Conservation (phyloP, 2,329 filamentous ascomycete genomes). For the Trichoderma pleuroti region DNA sequence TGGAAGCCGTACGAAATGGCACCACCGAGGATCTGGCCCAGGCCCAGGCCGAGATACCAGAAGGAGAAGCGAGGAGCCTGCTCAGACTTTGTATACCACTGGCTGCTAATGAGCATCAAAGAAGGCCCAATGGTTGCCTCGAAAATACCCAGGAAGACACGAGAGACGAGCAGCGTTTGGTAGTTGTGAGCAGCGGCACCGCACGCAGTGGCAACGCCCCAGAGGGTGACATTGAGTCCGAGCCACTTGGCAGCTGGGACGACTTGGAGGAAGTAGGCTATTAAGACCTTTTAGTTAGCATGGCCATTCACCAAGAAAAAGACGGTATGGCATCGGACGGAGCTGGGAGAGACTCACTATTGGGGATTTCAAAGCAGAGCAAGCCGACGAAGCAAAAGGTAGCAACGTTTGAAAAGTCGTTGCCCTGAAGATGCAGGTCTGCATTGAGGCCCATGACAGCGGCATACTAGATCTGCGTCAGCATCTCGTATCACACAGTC, state of each 20-base stretch:
- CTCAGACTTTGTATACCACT: conserved; percentile 61
- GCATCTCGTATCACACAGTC: background rate
- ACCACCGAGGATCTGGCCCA: conserved; percentile 60
- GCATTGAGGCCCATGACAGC: conserved; percentile 60
- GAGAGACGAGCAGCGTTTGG: conserved; percentile 49
- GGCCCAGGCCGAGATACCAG: conserved; percentile 59
- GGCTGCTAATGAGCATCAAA: conserved; percentile 57
- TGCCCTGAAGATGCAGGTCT: conserved; percentile 51
- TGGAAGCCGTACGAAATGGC: conserved; percentile 62
- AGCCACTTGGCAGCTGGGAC: conserved; percentile 61
- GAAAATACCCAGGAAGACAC: conserved; percentile 58
- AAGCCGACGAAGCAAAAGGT: conserved; percentile 62
- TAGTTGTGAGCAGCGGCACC: conserved; percentile 54
- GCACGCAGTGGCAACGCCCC: conserved; percentile 55
- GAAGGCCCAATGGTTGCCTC: conserved; percentile 59
- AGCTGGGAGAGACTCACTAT: conserved; percentile 39
- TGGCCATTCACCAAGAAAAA: background rate
- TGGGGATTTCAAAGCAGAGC: conserved; percentile 56
- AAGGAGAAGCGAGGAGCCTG: conserved; percentile 57
- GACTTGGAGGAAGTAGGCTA: conserved; percentile 56
- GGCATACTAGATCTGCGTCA: conserved; percentile 48
- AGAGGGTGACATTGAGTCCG: conserved; percentile 54
- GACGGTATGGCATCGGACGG: background rate
- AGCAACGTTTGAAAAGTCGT: conserved; percentile 60
- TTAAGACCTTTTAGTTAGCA: background rate